phyloP scores from a whole-genome alignment of 148 eudicot genomes.

The Polygonum aviculare region DNA sequence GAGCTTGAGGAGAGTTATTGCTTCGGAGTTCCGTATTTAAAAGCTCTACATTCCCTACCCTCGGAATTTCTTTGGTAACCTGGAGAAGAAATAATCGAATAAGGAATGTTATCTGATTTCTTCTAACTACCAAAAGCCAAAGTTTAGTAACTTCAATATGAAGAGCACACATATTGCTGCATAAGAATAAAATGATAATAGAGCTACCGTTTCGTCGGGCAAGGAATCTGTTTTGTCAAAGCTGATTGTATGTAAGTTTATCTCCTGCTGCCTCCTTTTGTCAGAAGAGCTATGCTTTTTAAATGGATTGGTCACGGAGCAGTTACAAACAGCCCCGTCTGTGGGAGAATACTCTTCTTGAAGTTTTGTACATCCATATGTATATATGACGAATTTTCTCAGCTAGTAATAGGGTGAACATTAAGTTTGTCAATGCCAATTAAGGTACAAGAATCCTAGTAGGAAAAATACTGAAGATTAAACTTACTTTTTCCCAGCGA shows the following conservation, averaged over 20 bases:
- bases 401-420: conserved; percentile 32
- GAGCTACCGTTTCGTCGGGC: conserved; percentile 36
- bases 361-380: conserved; percentile 54
- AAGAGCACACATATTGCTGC: not conserved
- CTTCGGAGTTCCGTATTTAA: conserved; percentile 14
- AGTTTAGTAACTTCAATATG: not conserved
- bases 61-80: not conserved
- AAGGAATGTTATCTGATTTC: not conserved
- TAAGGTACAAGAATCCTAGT: not conserved
- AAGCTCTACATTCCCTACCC: conserved; percentile 7
- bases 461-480: conserved; percentile 4
- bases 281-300: conserved; percentile 29
- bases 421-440: conserved; percentile 5
- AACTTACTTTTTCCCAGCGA: conserved; percentile 69
- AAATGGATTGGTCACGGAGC: conserved; percentile 28
- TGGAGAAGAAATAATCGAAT: not conserved
- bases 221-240: conserved; percentile 33
- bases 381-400: conserved; percentile 77
- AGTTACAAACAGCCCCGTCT: conserved; percentile 34
- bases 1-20: conserved; percentile 11
- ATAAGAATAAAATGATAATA: conserved; percentile 11
- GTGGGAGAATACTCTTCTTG: conserved; percentile 28
- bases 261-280: conserved; percentile 34
- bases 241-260: conserved; percentile 31
- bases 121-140: not conserved